phyloP scores from a whole-genome alignment of 2,329 filamentous ascomycete genomes.

The Rhynchosporium agropyri region DNA sequence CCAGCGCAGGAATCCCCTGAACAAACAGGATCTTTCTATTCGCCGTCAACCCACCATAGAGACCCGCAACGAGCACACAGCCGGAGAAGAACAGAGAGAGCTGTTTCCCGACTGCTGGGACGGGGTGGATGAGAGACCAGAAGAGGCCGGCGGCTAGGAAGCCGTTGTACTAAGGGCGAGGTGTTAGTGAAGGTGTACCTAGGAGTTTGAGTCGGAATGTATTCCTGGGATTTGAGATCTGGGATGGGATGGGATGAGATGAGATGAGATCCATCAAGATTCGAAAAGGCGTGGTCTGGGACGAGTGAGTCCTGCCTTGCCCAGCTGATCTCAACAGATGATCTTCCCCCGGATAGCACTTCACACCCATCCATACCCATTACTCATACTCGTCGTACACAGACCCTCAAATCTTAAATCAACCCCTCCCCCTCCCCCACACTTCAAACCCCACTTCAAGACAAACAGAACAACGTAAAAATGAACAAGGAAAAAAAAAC shows the following conservation, averaged over 20 bases:
- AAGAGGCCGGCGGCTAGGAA: conserved; percentile 53
- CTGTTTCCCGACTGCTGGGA: conserved; percentile 47
- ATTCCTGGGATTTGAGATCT: no score
- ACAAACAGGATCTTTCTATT: conserved; percentile 48
- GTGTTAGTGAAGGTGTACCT: background rate
- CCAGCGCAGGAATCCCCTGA: conserved; percentile 46
- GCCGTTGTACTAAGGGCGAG: conserved; percentile 49
- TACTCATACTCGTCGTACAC: no score
- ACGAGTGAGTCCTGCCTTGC: no score
- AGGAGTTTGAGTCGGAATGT: background rate
- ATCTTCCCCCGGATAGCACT: no score
- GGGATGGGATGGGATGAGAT: no score
- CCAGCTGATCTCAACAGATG: no score
- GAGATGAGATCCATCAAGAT: no score
- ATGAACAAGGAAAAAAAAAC: background rate
- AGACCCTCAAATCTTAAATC: no score
- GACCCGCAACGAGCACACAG: conserved; percentile 50
- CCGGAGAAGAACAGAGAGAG: conserved; percentile 53
- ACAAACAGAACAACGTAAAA: background rate
- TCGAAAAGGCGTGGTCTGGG: no score
- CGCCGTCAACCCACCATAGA: conserved; percentile 50
- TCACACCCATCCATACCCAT: no score
- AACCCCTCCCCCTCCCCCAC: no score
- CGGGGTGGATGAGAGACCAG: conserved; percentile 53
- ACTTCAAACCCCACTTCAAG: background rate